Evolutionary conservation across 2,329 filamentous ascomycete genomes (phyloP).

Genomic region (Cladorrhinum sp.): DNA sequence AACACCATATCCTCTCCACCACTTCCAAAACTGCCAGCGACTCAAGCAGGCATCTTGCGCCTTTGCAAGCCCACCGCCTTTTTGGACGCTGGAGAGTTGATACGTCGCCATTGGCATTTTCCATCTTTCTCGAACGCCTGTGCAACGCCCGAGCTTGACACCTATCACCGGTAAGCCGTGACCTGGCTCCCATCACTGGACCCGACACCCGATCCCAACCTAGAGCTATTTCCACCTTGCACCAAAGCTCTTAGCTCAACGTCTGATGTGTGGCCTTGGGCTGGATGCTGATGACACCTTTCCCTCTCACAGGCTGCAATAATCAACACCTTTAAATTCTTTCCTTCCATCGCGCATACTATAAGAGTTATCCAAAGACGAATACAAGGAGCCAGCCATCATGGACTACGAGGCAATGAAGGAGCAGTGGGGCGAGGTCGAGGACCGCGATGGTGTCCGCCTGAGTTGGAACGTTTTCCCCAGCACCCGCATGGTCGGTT

Average conservation of each 20-base stretch:
- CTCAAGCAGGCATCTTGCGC: conserved; percentile 7
- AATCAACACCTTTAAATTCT: not conserved
- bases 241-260: not conserved
- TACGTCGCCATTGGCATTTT: not conserved
- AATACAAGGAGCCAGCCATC: conserved; percentile 1
- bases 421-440: conserved; percentile 93
- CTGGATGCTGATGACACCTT: not conserved
- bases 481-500: conserved; percentile 86
- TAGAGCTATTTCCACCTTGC: not conserved
- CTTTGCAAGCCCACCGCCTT: not conserved
- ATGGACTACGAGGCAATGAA: conserved; percentile 96
- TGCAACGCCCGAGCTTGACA: not conserved
- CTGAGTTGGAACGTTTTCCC: conserved; percentile 99
- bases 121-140: not conserved
- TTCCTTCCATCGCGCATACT: not conserved
- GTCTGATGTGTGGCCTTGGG: not conserved
- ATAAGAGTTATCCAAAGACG: not conserved
- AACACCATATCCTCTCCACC: conserved; percentile 14
- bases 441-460: conserved; percentile 92
- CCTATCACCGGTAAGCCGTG: not conserved
- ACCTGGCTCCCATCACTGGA: not conserved
- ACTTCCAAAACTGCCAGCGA: conserved; percentile 5
- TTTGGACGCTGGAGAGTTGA: not conserved
- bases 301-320: not conserved
- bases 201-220: not conserved